A percentile compares a stretch with the other conserved stretches of the same genome.
phyloP scores from a whole-genome alignment of 1,284 basidiomycete species.

The Cutaneotrichosporon cyanovorans region DNA sequence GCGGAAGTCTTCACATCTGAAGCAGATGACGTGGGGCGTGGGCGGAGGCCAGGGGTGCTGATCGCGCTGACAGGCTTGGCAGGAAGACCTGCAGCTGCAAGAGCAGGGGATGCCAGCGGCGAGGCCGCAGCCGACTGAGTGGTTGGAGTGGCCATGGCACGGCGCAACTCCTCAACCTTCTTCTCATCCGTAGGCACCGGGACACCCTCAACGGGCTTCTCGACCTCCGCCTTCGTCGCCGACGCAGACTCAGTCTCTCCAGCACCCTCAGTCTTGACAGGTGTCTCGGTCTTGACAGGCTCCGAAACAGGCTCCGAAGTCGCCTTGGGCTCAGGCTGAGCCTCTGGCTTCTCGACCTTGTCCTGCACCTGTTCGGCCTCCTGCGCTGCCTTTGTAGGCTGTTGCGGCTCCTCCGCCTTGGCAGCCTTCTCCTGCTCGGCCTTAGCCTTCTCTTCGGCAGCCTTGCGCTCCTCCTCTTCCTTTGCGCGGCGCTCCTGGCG shows the following conservation, averaged over 20 bases:
- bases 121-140: constrained; percentile 28
- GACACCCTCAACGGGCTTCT: constrained; percentile 21
- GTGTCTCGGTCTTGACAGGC: too few species aligned
- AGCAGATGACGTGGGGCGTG: constrained; percentile 53
- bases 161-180: constrained; percentile 20
- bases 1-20: constrained; percentile 56
- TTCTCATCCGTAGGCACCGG: constrained; percentile 46
- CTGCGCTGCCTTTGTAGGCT: constrained; percentile 19
- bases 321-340: constrained; percentile 39
- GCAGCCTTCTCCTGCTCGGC: constrained; percentile 45
- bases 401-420: constrained; percentile 3
- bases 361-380: constrained; percentile 28
- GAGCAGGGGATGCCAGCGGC: constrained; percentile 36
- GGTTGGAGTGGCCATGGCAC: constrained; percentile 26
- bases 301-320: too few species aligned
- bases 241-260: constrained; percentile 44
- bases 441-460: constrained; percentile 49
- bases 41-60: constrained; percentile 20
- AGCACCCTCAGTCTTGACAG: constrained; percentile 44
- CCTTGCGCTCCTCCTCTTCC: constrained; percentile 25
- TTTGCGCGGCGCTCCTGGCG: constrained; percentile 28
- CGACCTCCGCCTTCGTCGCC: constrained; percentile 40
- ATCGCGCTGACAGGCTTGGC: constrained; percentile 41
- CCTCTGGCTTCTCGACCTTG: constrained; percentile 28
- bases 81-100: constrained; percentile 40